These are phyloP conservation scores for Alternaria viburni DNA, from an alignment of 2,329 filamentous ascomycete species.

Conservation along the genomic window DNA sequence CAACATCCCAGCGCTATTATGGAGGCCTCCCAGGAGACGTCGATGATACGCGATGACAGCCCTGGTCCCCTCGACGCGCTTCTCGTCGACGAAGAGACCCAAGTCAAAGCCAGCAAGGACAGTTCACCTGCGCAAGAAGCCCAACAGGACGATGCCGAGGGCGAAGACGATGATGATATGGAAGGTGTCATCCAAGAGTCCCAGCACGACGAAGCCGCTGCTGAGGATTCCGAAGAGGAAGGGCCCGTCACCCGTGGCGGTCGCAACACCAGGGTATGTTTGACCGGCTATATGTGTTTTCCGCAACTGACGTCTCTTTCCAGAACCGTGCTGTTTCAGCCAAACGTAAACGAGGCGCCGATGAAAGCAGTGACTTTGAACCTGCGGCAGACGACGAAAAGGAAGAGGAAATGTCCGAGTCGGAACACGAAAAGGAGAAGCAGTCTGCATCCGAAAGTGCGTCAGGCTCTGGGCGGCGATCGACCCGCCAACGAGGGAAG, in stretches of 20 bases:
- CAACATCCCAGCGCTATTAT: constrained; percentile 57
- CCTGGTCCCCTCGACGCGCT: constrained; percentile 41
- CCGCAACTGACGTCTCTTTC: constrained; percentile 16
- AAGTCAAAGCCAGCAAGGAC: constrained; percentile 44
- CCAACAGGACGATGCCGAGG: constrained; percentile 39
- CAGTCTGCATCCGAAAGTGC: constrained; percentile 47
- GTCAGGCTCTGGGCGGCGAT: constrained; percentile 55
- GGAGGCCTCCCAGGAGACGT: constrained; percentile 61
- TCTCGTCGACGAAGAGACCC: constrained; percentile 44
- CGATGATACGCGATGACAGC: constrained; percentile 42
- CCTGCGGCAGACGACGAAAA: constrained; percentile 64
- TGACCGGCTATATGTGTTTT: constrained; percentile 7
- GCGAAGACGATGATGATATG: constrained; percentile 38
- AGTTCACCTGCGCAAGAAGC: constrained; percentile 40
- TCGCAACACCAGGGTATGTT: constrained; percentile 42
- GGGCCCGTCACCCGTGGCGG: constrained; percentile 59
- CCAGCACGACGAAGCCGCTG: constrained; percentile 43
- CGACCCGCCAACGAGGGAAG: constrained; percentile 57
- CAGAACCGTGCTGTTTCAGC: constrained; percentile 40
- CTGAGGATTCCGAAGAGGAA: constrained; percentile 58
- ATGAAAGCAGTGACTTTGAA: constrained; percentile 70
- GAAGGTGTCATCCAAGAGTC: constrained; percentile 52
- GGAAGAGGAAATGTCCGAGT: constrained; percentile 61
- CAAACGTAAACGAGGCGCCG: constrained; percentile 50
- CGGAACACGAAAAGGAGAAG: constrained; percentile 54